Percentiles rank a stretch among this genome's conserved stretches.
These are phyloP conservation scores for Suhomyces sp. DNA, from an alignment of 805 yeast species.

Conservation along the genomic window DNA sequence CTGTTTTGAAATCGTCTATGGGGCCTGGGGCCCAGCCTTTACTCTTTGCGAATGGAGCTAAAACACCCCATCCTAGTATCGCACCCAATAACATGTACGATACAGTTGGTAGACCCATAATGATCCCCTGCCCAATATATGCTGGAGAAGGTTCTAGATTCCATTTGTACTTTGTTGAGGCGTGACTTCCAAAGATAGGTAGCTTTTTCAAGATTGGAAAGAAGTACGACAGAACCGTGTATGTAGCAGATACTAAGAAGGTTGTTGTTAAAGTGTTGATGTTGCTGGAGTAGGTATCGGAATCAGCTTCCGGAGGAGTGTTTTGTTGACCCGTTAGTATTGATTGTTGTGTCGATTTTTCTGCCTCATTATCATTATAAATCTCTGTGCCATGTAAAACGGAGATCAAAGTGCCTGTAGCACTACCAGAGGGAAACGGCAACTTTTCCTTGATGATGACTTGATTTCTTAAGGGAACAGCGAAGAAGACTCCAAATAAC, in stretches of 20 bases:
- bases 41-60: constrained; percentile 76
- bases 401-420: constrained; percentile 89
- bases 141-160: constrained; percentile 96
- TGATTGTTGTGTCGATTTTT: constrained; percentile 4
- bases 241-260: constrained; percentile 65
- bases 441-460: constrained; percentile 85
- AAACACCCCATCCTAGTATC: constrained; percentile 84
- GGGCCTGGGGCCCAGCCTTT: constrained; percentile 88
- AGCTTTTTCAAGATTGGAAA: constrained; percentile 64
- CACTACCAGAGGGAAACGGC: constrained; percentile 93
- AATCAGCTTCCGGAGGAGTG: not conserved
- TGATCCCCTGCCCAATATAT: constrained; percentile 94
- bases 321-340: constrained; percentile 10
- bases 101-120: constrained; percentile 93
- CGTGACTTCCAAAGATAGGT: constrained; percentile 70
- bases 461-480: constrained; percentile 82
- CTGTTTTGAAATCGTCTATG: constrained; percentile 88
- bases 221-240: constrained; percentile 72
- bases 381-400: constrained; percentile 76
- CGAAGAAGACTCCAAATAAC: constrained; percentile 93
- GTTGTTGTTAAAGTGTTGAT: constrained; percentile 59
- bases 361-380: constrained; percentile 29
- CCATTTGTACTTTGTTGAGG: constrained; percentile 73
- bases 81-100: constrained; percentile 90
- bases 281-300: constrained; percentile 48